Base-by-base conservation (phyloP, 2,329 filamentous ascomycete species). In the Colletotrichum musae region DNA sequence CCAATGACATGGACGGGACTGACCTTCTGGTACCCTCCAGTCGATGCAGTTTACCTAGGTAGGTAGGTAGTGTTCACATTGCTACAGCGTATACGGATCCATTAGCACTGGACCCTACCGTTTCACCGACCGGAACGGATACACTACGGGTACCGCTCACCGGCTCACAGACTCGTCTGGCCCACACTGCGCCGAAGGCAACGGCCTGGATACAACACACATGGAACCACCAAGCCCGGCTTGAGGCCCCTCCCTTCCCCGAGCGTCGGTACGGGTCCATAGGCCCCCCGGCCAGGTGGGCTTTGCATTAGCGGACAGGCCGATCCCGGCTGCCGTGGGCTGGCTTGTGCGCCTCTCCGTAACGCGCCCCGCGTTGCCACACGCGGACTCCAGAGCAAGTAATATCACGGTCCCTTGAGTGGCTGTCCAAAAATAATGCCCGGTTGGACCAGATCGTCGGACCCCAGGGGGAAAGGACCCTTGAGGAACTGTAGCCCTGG, bases 271-370 rank as follows among this genome's bases (percentile, higher is more conserved):
- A 18, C 61, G 28, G 56, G 24, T 53, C 24, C n/a, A n/a, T 24
- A 24, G 7, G 3, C 32, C 32, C 32, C 52, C 61, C 36, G 15
- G 45, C 18, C 58, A 43, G 10, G 32, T 45, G 47, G 47, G 12
- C 15, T 43, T 36, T 41, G 43, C 52, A 57, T 39, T 16, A 63
- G 24, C 36, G 58, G 43, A 53, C 7, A 56, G 21, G 58, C 45
- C 24, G 45, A 52, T 57, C 52, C 47, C 13, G 26, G 60, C 50
- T 12, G 16, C 45, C 36, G 52, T 28, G 43, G 4, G 21, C 18
- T 47, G 43, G 43, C 26, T 10, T 58, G 43, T 12, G 16, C 32
- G 24, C n/a, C 16, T 58, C 45, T 50, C 45, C 32, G 47, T 15
- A 6, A 16, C 48, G 10, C 13, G 45, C 58, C 43, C n/a, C 41